Conservation (phyloP, 2,329 filamentous ascomycete species). For the Paradendryphiella salina region DNA sequence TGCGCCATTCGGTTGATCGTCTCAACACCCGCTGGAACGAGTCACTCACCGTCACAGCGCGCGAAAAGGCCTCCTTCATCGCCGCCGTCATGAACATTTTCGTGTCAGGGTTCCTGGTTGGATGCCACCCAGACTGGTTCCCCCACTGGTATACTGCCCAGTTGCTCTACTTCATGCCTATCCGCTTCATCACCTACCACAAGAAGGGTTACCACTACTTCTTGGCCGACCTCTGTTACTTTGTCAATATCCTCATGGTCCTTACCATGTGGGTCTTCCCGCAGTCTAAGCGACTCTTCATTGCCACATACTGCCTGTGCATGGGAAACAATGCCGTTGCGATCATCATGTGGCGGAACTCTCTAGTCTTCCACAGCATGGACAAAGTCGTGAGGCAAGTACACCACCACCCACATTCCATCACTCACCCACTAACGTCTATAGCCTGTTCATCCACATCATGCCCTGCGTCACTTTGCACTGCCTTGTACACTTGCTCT, state of each 20-base stretch:
- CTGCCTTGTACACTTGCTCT: slow-evolving; percentile 82
- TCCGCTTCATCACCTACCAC: slow-evolving; percentile 89
- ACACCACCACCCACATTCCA: slow-evolving; percentile 2
- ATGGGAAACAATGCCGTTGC: slow-evolving; percentile 97
- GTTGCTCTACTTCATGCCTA: slow-evolving; percentile 93
- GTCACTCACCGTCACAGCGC: slow-evolving; percentile 80
- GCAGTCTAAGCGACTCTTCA: slow-evolving; percentile 85
- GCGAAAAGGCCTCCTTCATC: slow-evolving; percentile 96
- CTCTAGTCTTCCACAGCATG: slow-evolving; percentile 95
- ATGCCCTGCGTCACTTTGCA: slow-evolving; percentile 96
- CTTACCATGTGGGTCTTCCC: slow-evolving; percentile 90
- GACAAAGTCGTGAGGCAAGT: slow-evolving; percentile 88
- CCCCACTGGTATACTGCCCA: slow-evolving; percentile 91
- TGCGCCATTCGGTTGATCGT: slow-evolving; percentile 87
- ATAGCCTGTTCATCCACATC: slow-evolving; percentile 93
- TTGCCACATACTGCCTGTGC: slow-evolving; percentile 86
- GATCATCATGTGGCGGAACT: slow-evolving; percentile 99
- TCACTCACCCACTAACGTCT: slow-evolving; percentile 11
- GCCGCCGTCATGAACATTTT: slow-evolving; percentile 97
- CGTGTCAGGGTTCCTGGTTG: slow-evolving; percentile 90
- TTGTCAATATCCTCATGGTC: slow-evolving; percentile 85
- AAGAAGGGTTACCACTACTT: slow-evolving; percentile 88
- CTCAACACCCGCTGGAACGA: slow-evolving; percentile 86
- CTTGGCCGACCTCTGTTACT: slow-evolving; percentile 95
- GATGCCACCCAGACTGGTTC: slow-evolving; percentile 81